Evolutionary conservation across 305 asterid genomes (phyloP).

Genomic region (Rubia peregrina): DNA sequence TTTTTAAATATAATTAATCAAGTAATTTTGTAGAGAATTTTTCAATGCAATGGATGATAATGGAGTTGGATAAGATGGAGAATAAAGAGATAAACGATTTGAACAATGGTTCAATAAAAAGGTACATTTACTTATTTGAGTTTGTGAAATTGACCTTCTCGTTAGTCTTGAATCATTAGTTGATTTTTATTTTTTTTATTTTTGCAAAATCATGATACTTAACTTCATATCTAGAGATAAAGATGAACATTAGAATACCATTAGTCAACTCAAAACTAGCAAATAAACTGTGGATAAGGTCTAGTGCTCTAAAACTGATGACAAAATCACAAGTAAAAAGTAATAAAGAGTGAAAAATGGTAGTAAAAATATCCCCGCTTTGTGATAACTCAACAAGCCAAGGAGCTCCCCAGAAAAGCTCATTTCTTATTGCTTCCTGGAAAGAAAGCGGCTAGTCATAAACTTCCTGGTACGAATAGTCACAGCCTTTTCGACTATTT

Average conservation of each 20-base stretch:
- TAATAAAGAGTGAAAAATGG: not conserved
- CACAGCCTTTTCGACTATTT: slow-evolving; percentile 26
- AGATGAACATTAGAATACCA: not conserved
- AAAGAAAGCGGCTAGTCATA: slow-evolving; percentile 26
- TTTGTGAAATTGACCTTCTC: too few relatives aligned
- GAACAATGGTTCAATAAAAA: not conserved
- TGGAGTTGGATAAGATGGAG: not conserved
- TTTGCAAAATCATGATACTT: too few relatives aligned
- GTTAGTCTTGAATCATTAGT: too few relatives aligned
- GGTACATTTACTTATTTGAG: too few relatives aligned
- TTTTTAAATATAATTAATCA: too few relatives aligned
- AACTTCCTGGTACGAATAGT: slow-evolving; percentile 27
- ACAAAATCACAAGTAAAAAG: not conserved
- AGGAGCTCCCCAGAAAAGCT: slow-evolving; percentile 1
- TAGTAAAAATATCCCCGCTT: slow-evolving; percentile 1
- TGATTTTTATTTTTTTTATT: too few relatives aligned
- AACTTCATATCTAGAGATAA: not conserved
- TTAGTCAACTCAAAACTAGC: slow-evolving; percentile 1
- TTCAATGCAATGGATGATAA: too few relatives aligned
- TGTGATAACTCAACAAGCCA: not conserved
- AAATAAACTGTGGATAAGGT: not conserved
- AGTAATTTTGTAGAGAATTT: not conserved
- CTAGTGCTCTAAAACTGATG: not conserved
- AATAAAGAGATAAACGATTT: not conserved
- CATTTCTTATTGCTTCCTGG: slow-evolving; percentile 27